Evolutionary conservation across 1,284 basidiomycete genomes (phyloP), one percentile per base, ranked within the genome.

Genomic region (Irpex sp.): DNA sequence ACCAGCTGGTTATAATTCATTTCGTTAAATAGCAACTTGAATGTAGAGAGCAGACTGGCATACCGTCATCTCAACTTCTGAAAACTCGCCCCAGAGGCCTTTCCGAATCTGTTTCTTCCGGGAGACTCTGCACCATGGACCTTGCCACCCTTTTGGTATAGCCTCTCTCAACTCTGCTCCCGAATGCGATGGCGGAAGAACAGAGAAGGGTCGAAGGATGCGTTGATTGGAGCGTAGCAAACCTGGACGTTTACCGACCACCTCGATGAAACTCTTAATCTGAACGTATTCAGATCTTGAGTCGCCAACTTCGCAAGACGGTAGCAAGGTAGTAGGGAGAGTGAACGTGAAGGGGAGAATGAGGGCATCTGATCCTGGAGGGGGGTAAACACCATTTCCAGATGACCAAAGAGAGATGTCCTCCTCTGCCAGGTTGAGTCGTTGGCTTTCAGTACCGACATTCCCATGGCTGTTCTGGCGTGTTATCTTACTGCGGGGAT

Each of bases 281-380:
- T 46, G 31, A 13, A 8, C 63, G 66, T 3, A 57, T 31, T 17
- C 50, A 53, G 11, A 21, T 35, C 5, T 51, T 6, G 21, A 55
- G 39, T 46, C 55, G 3, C n/a, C 21, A 9, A 36, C 68, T 19
- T 66, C 26, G 61, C 68, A 70, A 0, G 71, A 71, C 0, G 72
- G 71, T 0, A 68, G 70, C 4, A 69, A 61, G 15, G 5, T 17
- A 11, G 55, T 39, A 4, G 69, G 68, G 0, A 73, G 67, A 4
- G 36, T 57, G 53, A 71, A 65, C 6, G 57, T 55, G 56, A 73
- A 73, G 1, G 70, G 72, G 15, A 71, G 26, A 3, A 51, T 61
- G 36, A 72, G 64, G 49, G 62, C 37, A 57, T 70, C 62, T 0
- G 67, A 61, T 5, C 66, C 70, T 0, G 70, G 63, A 1, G 67